phyloP scores from a whole-genome alignment of 441 rosid species.

The Daphne laureola region DNA sequence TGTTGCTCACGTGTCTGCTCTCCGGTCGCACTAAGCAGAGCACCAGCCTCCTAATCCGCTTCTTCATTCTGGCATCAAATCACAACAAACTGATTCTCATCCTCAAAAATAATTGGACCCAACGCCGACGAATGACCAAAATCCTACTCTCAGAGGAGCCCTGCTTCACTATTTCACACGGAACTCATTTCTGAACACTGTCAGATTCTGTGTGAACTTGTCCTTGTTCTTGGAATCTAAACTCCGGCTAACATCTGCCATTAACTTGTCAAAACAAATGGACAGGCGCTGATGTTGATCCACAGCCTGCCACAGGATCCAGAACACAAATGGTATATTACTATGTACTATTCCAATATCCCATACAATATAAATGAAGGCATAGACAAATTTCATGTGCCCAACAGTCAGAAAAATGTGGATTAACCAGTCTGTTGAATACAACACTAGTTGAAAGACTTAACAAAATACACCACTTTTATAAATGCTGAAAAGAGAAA shows the following conservation, averaged over 20 bases:
- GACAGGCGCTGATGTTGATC: slow-evolving; percentile 89
- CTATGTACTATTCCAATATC: too few relatives aligned
- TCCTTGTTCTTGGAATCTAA: slow-evolving; percentile 95
- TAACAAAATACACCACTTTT: background rate
- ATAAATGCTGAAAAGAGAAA: background rate
- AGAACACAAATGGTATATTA: slow-evolving; percentile 8
- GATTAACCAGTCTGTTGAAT: too few relatives aligned
- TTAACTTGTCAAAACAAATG: slow-evolving; percentile 77
- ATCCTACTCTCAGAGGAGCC: background rate
- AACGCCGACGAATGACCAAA: too few relatives aligned
- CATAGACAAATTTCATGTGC: too few relatives aligned
- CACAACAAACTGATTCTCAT: too few relatives aligned
- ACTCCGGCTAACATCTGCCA: slow-evolving; percentile 83
- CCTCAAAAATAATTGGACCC: too few relatives aligned
- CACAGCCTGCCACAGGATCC: slow-evolving; percentile 50
- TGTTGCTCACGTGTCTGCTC: too few relatives aligned
- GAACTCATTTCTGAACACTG: slow-evolving; percentile 81
- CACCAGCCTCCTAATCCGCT: too few relatives aligned
- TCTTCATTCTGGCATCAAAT: too few relatives aligned
- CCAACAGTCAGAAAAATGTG: too few relatives aligned
- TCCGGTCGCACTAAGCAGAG: too few relatives aligned
- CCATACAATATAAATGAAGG: too few relatives aligned
- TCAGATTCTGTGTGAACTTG: slow-evolving; percentile 87
- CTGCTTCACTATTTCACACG: slow-evolving; percentile 50
- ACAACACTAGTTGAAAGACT: background rate